A percentile compares a stretch with the other conserved stretches of the same genome.
These are phyloP conservation scores for Aspergillus sp. DNA, from an alignment of 2,329 filamentous ascomycete genomes.

Conservation along the genomic window DNA sequence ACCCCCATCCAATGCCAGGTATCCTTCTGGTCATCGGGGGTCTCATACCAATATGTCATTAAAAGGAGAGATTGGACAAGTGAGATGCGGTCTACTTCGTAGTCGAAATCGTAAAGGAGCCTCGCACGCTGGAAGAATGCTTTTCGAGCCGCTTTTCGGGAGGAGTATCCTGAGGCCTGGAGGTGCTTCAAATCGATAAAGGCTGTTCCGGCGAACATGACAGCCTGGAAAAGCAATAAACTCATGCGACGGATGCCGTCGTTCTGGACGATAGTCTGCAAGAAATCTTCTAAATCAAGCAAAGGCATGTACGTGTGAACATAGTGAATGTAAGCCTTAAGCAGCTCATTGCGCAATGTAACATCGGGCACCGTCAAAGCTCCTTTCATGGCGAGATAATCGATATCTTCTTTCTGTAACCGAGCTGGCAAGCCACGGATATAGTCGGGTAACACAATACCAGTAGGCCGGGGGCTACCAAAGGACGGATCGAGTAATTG, in stretches of 20 bases:
- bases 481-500: conserved; percentile 43
- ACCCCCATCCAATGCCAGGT: conserved; percentile 99
- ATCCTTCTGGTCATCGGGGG: conserved; percentile 93
- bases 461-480: conserved; percentile 50
- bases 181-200: conserved; percentile 81
- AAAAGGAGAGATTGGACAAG: conserved; percentile 85
- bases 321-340: conserved; percentile 82
- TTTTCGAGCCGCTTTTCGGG: conserved; percentile 78
- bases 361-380: conserved; percentile 73
- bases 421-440: conserved; percentile 76
- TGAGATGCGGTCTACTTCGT: conserved; percentile 84
- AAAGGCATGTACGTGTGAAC: conserved; percentile 94
- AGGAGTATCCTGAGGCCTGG: conserved; percentile 72
- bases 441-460: conserved; percentile 61
- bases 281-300: conserved; percentile 65
- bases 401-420: conserved; percentile 77
- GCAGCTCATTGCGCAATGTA: conserved; percentile 72
- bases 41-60: conserved; percentile 98
- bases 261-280: conserved; percentile 58
- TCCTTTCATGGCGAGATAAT: conserved; percentile 80
- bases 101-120: conserved; percentile 93
- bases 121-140: conserved; percentile 86
- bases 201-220: conserved; percentile 90
- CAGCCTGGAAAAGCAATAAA: conserved; percentile 84
- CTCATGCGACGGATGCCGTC: conserved; percentile 74